Conservation (phyloP, 768 basidiomycete genomes). For the Termitomyces bulborhizus region DNA sequence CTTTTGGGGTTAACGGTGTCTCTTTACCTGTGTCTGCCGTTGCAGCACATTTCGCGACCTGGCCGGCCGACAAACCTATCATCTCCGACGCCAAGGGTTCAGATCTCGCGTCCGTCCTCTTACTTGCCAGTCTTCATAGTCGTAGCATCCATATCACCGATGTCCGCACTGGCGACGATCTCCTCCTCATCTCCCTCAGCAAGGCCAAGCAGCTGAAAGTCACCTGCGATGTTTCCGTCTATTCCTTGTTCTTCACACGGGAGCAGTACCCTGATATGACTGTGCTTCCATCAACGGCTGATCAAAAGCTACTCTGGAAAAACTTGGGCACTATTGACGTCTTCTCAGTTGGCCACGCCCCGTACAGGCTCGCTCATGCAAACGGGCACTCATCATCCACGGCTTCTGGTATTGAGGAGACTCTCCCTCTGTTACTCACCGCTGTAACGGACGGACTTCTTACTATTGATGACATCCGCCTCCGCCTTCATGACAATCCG, state of each 20-base stretch:
- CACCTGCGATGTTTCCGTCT: conserved; percentile 93
- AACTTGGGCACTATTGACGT: conserved; percentile 81
- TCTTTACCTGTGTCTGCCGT: conserved; percentile 64
- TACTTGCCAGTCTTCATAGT: conserved; percentile 89
- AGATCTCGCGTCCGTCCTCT: conserved; percentile 86
- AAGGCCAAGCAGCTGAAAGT: conserved; percentile 92
- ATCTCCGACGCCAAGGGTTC: conserved; percentile 90
- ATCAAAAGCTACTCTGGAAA: conserved; percentile 82
- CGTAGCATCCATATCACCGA: conserved; percentile 89
- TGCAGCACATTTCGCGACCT: conserved; percentile 83
- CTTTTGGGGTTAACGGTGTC: conserved; percentile 48
- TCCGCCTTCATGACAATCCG: conserved; percentile 89
- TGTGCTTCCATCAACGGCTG: conserved; percentile 63
- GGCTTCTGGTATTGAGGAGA: conserved; percentile 80
- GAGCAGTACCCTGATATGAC: conserved; percentile 65
- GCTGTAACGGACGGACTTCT: conserved; percentile 79
- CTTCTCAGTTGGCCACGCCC: conserved; percentile 85
- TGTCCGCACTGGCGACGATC: conserved; percentile 79
- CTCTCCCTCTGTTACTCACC: conserved; percentile 79
- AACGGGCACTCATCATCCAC: conserved; percentile 55
- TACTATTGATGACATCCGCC: conserved; percentile 74
- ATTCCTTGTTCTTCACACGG: conserved; percentile 80
- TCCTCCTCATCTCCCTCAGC: conserved; percentile 87
- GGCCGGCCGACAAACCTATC: conserved; percentile 91
- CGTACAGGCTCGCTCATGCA: conserved; percentile 67